Conservation (phyloP, 2,329 filamentous ascomycete species). For the Microdochium trichocladiopsis region DNA sequence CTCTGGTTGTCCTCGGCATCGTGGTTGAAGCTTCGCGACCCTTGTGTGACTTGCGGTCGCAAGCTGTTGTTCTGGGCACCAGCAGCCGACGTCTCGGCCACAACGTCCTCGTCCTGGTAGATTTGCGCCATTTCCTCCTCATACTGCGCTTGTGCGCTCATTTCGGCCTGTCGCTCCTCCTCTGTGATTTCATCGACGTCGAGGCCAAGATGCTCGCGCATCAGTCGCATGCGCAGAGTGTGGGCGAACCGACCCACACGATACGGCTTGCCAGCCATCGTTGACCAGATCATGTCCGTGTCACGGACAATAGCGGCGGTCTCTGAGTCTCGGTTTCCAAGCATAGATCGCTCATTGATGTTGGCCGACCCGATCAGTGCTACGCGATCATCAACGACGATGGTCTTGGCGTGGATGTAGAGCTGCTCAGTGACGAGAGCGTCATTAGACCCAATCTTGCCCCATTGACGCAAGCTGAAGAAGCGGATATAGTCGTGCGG, state of each 20-base stretch:
- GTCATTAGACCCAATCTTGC: conserved; percentile 76
- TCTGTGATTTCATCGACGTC: conserved; percentile 89
- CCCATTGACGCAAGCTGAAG: conserved; percentile 89
- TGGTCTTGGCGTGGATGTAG: conserved; percentile 96
- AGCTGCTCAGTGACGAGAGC: conserved; percentile 88
- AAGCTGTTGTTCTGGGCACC: conserved; percentile 4
- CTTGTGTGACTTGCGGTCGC: conserved; percentile 1
- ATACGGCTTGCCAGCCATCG: conserved; percentile 85
- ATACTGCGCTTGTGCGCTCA: conserved; percentile 48
- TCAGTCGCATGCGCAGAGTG: conserved; percentile 83
- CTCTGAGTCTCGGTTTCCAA: conserved; percentile 88
- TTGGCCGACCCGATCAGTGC: conserved; percentile 96
- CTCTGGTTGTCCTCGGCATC: conserved; percentile 12
- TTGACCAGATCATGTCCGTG: conserved; percentile 85
- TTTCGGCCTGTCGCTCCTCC: conserved; percentile 63
- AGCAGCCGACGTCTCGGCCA: conserved; percentile 10
- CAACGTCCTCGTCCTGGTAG: conserved; percentile 41
- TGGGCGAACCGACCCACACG: conserved; percentile 89
- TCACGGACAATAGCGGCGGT: conserved; percentile 85
- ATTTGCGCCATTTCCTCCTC: conserved; percentile 56
- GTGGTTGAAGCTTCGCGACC: conserved; percentile 19
- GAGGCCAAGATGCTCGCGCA: conserved; percentile 94
- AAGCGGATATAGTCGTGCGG: conserved; percentile 95
- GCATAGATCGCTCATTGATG: conserved; percentile 96
- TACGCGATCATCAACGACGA: conserved; percentile 89